Evolutionary conservation across 1,139 yeast species (phyloP).

Genomic region (Yamadazyma dendronema): DNA sequence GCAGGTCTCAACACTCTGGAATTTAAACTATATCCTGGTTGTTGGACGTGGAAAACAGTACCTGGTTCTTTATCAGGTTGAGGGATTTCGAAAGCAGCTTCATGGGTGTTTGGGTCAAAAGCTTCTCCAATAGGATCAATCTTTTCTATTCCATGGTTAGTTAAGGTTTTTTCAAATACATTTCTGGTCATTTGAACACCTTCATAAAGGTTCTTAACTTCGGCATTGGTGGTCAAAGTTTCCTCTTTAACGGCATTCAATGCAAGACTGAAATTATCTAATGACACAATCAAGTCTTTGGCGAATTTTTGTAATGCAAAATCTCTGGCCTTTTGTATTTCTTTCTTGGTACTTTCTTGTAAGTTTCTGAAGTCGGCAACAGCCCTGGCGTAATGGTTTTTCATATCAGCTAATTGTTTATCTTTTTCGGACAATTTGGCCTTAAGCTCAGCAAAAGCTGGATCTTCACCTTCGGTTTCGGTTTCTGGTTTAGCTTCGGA

Average conservation of each 20-base stretch:
- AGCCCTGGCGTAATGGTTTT: conserved; percentile 79
- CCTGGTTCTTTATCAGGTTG: conserved; percentile 92
- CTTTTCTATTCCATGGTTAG: conserved; percentile 76
- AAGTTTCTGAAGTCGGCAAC: conserved; percentile 92
- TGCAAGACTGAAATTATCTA: conserved; percentile 90
- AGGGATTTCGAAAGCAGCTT: conserved; percentile 87
- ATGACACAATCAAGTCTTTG: conserved; percentile 82
- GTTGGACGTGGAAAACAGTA: conserved; percentile 90
- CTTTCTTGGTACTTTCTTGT: conserved; percentile 88
- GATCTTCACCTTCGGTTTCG: conserved; percentile 13
- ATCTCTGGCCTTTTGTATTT: conserved; percentile 82
- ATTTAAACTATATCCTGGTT: conserved; percentile 82
- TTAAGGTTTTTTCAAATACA: conserved; percentile 81
- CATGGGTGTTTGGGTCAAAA: conserved; percentile 91
- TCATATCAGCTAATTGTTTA: conserved; percentile 78
- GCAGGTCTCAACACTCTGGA: conserved; percentile 93
- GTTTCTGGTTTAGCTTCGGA: conserved; percentile 3
- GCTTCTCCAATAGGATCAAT: conserved; percentile 81
- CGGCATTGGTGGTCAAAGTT: conserved; percentile 53
- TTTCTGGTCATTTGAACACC: conserved; percentile 92
- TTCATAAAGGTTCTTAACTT: conserved; percentile 74
- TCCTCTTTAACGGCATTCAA: conserved; percentile 74
- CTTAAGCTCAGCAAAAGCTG: conserved; percentile 44
- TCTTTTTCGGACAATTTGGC: conserved; percentile 64
- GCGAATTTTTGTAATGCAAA: conserved; percentile 93